These are phyloP conservation scores for Hirschfeldia incana DNA, from an alignment of 345 rosid genomes.

Conservation along the genomic window DNA sequence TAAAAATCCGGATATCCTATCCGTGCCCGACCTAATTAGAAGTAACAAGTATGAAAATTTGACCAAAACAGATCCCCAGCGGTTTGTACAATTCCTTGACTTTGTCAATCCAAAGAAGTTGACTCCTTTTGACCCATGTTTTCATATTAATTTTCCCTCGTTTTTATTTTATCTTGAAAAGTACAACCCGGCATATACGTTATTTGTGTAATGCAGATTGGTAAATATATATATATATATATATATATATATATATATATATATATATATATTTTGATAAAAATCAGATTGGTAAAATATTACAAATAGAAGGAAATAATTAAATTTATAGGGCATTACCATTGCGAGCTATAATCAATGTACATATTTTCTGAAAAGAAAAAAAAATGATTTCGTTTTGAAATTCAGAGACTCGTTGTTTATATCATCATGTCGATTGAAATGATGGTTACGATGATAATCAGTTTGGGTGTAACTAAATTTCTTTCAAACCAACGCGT, in stretches of 20 bases:
- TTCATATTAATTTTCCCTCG: neutral
- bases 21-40: neutral
- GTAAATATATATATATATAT: neutral
- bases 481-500: slow-evolving; percentile 43
- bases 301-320: neutral
- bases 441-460: slow-evolving; percentile 27
- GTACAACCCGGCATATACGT: neutral
- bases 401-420: slow-evolving; percentile 25
- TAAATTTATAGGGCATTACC: neutral
- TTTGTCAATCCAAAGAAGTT: slow-evolving; percentile 28
- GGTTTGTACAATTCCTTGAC: slow-evolving; percentile 20
- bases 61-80: slow-evolving; percentile 32
- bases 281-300: too few relatives aligned
- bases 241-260: too few relatives aligned
- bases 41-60: slow-evolving; percentile 36
- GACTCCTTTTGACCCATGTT: slow-evolving; percentile 35
- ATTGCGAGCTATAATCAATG: slow-evolving; percentile 7
- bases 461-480: slow-evolving; percentile 8
- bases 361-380: neutral
- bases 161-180: neutral
- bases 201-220: neutral
- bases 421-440: slow-evolving; percentile 21
- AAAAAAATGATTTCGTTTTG: slow-evolving; percentile 31
- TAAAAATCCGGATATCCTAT: too few relatives aligned
- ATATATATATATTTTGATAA: too few relatives aligned